These are phyloP conservation scores for Bipolaris sorokiniana DNA, from an alignment of 2,329 filamentous ascomycete genomes.

Conservation along the genomic window DNA sequence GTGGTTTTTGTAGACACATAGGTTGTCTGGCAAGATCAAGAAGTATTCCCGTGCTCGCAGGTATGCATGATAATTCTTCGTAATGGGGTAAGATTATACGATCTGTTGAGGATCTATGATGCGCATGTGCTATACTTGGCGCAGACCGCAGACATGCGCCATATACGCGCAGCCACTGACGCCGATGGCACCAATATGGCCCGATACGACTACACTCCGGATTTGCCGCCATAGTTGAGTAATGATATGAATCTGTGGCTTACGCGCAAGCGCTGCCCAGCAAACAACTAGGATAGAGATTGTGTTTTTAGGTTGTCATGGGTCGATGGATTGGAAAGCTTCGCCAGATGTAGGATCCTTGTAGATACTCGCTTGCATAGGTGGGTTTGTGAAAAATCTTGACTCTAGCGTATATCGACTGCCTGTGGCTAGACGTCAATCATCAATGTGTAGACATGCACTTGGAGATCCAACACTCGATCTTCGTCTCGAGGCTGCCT, in stretches of 20 bases:
- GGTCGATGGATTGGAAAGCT: background rate
- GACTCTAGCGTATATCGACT: no score
- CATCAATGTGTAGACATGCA: background rate
- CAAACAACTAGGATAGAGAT: background rate
- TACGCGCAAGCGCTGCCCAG: background rate
- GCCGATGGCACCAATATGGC: background rate
- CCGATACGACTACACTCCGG: background rate
- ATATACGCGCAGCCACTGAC: slow-evolving; percentile 6
- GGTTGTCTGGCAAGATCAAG: background rate
- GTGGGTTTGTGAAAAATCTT: no score
- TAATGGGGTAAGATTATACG: background rate
- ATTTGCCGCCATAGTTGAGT: background rate
- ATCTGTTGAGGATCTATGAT: slow-evolving; percentile 6
- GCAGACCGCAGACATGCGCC: slow-evolving; percentile 1
- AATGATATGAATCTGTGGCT: background rate
- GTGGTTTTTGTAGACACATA: background rate
- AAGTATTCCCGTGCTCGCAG: slow-evolving; percentile 2
- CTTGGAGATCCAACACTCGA: background rate
- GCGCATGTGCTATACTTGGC: slow-evolving; percentile 1
- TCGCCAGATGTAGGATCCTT: background rate
- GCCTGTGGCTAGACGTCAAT: background rate
- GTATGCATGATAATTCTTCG: background rate
- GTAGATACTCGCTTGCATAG: background rate
- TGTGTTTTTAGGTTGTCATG: background rate
- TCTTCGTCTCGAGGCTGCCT: background rate